Base-by-base conservation (phyloP, 2,329 filamentous ascomycete species). In the Akanthomyces dipterigenus region DNA sequence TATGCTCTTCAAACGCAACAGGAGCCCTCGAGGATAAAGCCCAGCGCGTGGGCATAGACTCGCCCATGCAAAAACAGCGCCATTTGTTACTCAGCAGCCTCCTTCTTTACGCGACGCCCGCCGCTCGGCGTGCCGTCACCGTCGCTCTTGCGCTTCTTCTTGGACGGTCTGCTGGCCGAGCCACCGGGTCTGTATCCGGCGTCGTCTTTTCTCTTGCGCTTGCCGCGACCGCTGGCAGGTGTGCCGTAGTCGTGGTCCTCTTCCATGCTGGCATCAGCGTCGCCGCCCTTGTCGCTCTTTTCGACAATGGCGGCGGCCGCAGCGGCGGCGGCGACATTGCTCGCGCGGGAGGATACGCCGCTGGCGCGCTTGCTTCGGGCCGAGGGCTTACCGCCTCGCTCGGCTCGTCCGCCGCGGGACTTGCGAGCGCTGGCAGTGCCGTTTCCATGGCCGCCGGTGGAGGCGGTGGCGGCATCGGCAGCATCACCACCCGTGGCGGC, bases 121-220 rank as follows among this genome's bases (percentile, higher is more conserved):
- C 64, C 68, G 31, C 70, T 72, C 28, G 71, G 71, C 28, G 75
- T 75, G 24, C 65, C 75, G 36, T 73, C 76, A 31, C 67, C 73
- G 54, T 82, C 80, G 66, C 82, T 84, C 77, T 83, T 85, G 4
- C 82, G 77, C 77, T 84, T 86, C 72, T 80, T 81, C 75, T 86
- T 86, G 0, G 74, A 72, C 20, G 81, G 81, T 43, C 82, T 75
- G 42, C 76, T 79, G 2, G 76, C 77, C 2, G 82, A 83, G 3
- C 80, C 80, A 65, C 85, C 84, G 3, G 84, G 83, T 62, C 83
- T 77, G 69, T 87, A 87, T 4, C 83, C 83, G 0, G 74, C 72
- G 64, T 87, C 84, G 8, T 86, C 84, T 38, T 85, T 83, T 31
- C 82, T 76, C 77, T 85, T 85, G 63, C 80, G 77, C 71, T 81